Evolutionary conservation across 495 filamentous ascomycete genomes (phyloP).

Genomic region (Lentithecium fluviatile): DNA sequence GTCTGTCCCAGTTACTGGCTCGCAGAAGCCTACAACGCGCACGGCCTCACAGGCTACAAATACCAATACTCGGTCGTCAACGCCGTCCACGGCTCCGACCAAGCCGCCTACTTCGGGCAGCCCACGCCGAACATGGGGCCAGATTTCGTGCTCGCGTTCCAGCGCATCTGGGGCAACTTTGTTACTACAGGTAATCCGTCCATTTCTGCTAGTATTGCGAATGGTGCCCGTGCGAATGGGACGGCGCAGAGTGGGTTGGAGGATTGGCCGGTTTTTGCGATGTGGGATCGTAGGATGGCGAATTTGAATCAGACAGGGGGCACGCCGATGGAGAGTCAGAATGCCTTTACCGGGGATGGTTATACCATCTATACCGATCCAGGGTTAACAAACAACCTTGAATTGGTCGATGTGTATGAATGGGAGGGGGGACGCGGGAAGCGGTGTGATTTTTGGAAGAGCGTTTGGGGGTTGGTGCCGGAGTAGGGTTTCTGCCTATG

Average conservation of each 20-base stretch:
- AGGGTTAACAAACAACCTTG: slow-evolving; percentile 52
- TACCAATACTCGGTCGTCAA: slow-evolving; percentile 62
- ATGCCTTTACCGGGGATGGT: slow-evolving; percentile 3
- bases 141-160: slow-evolving; percentile 42
- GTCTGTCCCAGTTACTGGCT: slow-evolving; percentile 65
- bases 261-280: slow-evolving; percentile 7
- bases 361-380: slow-evolving; percentile 40
- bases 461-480: slow-evolving; percentile 48
- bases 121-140: slow-evolving; percentile 33
- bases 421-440: slow-evolving; percentile 61
- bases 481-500: slow-evolving; percentile 4
- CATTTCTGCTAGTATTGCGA: slow-evolving; percentile 37
- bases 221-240: background rate
- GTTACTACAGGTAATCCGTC: slow-evolving; percentile 54
- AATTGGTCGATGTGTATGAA: slow-evolving; percentile 47
- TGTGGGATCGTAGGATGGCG: slow-evolving; percentile 28
- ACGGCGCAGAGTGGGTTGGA: slow-evolving; percentile 2
- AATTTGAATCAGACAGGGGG: slow-evolving; percentile 60
- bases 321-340: slow-evolving; percentile 20
- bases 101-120: slow-evolving; percentile 52
- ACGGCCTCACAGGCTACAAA: slow-evolving; percentile 48
- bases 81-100: slow-evolving; percentile 56
- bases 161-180: slow-evolving; percentile 53
- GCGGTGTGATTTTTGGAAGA: slow-evolving; percentile 60
- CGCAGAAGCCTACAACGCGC: slow-evolving; percentile 45